phyloP scores from a whole-genome alignment of 345 rosid species.

The Heritiera littoralis region DNA sequence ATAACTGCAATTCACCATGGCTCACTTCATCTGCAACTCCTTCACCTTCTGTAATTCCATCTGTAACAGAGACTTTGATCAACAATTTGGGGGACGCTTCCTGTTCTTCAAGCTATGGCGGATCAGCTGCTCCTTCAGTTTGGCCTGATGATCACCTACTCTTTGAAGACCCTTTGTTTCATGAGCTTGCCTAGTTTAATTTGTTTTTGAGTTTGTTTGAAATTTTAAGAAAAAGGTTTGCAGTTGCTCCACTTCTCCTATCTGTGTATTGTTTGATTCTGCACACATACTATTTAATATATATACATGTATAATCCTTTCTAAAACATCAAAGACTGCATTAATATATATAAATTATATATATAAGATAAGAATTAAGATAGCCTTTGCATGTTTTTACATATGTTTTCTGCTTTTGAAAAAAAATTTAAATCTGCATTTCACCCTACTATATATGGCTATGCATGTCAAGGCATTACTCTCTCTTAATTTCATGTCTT shows the following conservation, averaged over 20 bases:
- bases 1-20: constrained; percentile 43
- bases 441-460: neutral
- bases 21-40: constrained; percentile 39
- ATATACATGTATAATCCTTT: constrained; percentile 8
- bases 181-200: constrained; percentile 43
- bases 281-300: constrained; percentile 9
- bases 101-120: constrained; percentile 35
- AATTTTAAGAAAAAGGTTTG: constrained; percentile 15
- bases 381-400: constrained; percentile 1
- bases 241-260: constrained; percentile 21
- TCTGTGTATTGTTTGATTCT: constrained; percentile 14
- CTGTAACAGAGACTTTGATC: constrained; percentile 17
- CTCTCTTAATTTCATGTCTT: neutral
- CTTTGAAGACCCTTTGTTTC: constrained; percentile 56
- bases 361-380: neutral
- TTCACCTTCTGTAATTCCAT: constrained; percentile 33
- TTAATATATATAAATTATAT: neutral
- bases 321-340: constrained; percentile 1
- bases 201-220: neutral
- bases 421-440: neutral
- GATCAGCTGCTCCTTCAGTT: constrained; percentile 30
- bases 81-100: constrained; percentile 28
- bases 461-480: neutral
- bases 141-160: constrained; percentile 43
- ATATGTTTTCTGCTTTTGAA: neutral